Percentiles rank a stretch among this genome's conserved stretches.
Conservation (phyloP, 345 rosid genomes). For the Capsella bursapastoris region DNA sequence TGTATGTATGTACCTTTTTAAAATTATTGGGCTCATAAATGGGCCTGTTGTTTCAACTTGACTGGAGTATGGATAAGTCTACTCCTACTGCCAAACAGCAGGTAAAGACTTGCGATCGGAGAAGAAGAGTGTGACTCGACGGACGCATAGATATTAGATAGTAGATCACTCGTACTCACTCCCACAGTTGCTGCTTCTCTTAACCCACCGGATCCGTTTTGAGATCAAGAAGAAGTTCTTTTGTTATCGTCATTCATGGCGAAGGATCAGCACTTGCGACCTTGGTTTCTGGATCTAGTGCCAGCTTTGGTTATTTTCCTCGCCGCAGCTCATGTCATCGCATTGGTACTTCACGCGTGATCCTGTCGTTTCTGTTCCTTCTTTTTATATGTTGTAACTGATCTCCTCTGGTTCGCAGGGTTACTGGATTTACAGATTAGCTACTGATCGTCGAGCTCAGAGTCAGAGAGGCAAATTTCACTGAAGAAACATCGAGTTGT, state of each 20-base stretch:
- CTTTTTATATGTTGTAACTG: neutral
- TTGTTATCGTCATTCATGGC: constrained; percentile 48
- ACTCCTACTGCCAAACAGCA: constrained; percentile 31
- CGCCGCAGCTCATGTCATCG: constrained; percentile 82
- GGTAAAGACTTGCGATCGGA: constrained; percentile 11
- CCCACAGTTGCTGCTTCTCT: constrained; percentile 22
- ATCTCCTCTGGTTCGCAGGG: constrained; percentile 46
- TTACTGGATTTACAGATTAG: constrained; percentile 84
- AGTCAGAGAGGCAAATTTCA: constrained; percentile 77
- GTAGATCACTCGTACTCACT: neutral
- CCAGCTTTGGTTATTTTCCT: constrained; percentile 66
- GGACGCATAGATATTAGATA: neutral
- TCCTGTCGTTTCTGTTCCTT: neutral
- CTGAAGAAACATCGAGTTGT: constrained; percentile 33
- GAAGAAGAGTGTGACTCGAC: constrained; percentile 32
- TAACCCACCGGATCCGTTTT: constrained; percentile 2
- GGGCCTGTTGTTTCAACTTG: constrained; percentile 17
- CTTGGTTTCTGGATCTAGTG: constrained; percentile 76
- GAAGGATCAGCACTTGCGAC: constrained; percentile 51
- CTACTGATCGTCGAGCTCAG: constrained; percentile 71
- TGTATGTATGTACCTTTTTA: too few species aligned
- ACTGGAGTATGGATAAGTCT: constrained; percentile 5
- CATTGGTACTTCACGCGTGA: constrained; percentile 54
- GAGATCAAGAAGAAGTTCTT: neutral
- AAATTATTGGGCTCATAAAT: constrained; percentile 17